Evolutionary conservation across 768 basidiomycete genomes (phyloP), one percentile per base, ranked within the genome.

Genomic region (Lactifluus hygrophoroides): DNA sequence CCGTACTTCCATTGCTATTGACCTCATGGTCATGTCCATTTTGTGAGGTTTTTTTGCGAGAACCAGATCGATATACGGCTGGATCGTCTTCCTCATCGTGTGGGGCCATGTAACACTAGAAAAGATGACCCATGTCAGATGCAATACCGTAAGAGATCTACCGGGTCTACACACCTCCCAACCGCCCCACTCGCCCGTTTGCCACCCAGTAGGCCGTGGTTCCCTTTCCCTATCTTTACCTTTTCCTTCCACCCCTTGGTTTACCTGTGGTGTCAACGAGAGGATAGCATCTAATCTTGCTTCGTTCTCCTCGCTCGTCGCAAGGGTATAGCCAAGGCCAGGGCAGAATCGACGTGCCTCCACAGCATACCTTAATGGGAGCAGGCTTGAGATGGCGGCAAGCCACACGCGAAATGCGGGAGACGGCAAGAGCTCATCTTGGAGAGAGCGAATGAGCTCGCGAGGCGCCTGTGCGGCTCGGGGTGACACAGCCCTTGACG

Each of bases 1-100:
- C 63, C 38, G 54, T 47, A 11, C 64, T 58, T 10, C 43, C 49
- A 40, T 58, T 61, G 19, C 66, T 67, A 34, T 66, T 63, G 11
- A 49, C 64, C 0, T 40, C 40, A 5, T 54, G 62, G 10, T 62
- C 58, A 25, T 50, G 56, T 27, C 66, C 65, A 51, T 67, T 66
- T 21, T 49, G 52, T 16, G 34, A 32, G 5, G 60, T 25, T 57
- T 68, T 69, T 49, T 66, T 65, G 28, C 52, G 59, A 34, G 68
- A 64, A 32, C 71, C 68, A 17, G 82, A 80, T 28, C 92, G 86
- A 70, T 95, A 98, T 16, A 96, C 87, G 1, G 94, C 92, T 14
- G 94, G 94, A 70, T 98, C 94, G 62, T 95, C 94, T 67, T 92
- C 91, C 65, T 90, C 93, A 61, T 94, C 86, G 63, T 95, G 92